A percentile compares a stretch with the other conserved stretches of the same genome.
phyloP scores from a whole-genome alignment of 2,329 filamentous ascomycete genomes.

The Phaeosphaeria sp. region DNA sequence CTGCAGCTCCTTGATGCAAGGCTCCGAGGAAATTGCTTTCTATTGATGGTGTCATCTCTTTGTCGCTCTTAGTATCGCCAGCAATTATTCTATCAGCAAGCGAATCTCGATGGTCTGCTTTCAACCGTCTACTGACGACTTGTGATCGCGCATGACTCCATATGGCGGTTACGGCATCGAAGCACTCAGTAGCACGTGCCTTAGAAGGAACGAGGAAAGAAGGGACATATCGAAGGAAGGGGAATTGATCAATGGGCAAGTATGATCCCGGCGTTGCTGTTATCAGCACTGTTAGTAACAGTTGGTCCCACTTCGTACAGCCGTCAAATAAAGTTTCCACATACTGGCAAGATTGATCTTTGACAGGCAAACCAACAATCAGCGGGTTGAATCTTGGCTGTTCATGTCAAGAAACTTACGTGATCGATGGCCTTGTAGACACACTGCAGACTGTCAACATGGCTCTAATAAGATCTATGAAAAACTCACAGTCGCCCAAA shows the following conservation, averaged over 20 bases:
- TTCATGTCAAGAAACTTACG: neutral
- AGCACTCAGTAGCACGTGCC: neutral
- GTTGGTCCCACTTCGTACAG: neutral
- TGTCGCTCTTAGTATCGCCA: neutral
- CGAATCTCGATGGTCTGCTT: neutral
- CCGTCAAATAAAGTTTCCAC: neutral
- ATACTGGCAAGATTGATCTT: neutral
- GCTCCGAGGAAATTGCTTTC: neutral
- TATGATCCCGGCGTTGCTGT: neutral
- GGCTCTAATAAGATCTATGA: neutral
- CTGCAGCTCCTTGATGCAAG: neutral
- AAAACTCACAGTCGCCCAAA: neutral
- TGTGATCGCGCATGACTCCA: neutral
- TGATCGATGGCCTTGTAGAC: neutral
- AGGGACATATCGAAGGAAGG: neutral
- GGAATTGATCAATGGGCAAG: neutral
- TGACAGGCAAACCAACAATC: neutral
- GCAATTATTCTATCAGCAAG: neutral
- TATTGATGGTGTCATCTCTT: neutral
- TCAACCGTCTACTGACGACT: neutral
- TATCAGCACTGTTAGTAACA: neutral
- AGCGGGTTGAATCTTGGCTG: neutral
- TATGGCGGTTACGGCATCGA: neutral
- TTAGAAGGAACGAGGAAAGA: neutral
- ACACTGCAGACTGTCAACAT: neutral